Conservation (phyloP, 2,329 filamentous ascomycete species). For the Purpureocillium lavendulum region DNA sequence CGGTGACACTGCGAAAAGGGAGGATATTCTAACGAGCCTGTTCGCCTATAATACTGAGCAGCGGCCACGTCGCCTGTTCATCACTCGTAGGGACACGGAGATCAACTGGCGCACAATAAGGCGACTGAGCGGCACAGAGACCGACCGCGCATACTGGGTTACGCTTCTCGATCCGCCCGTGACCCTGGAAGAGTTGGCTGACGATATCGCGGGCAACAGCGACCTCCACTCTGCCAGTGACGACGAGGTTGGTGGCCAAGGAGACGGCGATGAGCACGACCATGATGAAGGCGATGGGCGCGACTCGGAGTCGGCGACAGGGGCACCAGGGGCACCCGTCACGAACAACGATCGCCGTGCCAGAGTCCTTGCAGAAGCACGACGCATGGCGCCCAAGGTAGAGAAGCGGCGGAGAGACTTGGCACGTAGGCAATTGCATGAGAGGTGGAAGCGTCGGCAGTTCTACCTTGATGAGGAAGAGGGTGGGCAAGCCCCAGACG, state of each 20-base stretch:
- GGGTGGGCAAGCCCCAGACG: conserved; percentile 55
- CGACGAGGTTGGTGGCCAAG: conserved; percentile 12
- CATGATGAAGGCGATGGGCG: conserved; percentile 12
- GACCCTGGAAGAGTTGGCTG: conserved; percentile 32
- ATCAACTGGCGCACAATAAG: conserved; percentile 25
- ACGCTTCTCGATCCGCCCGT: conserved; percentile 37
- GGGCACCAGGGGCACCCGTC: not conserved
- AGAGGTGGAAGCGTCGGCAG: conserved; percentile 67
- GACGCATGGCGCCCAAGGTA: conserved; percentile 25
- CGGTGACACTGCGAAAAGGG: conserved; percentile 51
- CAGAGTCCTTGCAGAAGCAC: conserved; percentile 24
- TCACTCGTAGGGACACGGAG: conserved; percentile 21
- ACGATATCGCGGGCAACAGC: conserved; percentile 25
- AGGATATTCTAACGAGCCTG: conserved; percentile 49
- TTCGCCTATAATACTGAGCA: conserved; percentile 31
- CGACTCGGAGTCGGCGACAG: conserved; percentile 1
- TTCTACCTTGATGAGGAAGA: conserved; percentile 87
- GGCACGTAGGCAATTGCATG: conserved; percentile 49
- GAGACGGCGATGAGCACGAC: conserved; percentile 14
- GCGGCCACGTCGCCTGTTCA: conserved; percentile 17
- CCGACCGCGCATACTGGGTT: conserved; percentile 31
- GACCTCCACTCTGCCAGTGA: conserved; percentile 18
- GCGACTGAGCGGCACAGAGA: conserved; percentile 18
- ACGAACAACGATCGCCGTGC: conserved; percentile 34
- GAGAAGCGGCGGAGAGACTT: conserved; percentile 31